Evolutionary conservation across 192 early-diverging fungal genomes (phyloP), one percentile per base, ranked within the genome.

Genomic region (Funneliformis mosseae): DNA sequence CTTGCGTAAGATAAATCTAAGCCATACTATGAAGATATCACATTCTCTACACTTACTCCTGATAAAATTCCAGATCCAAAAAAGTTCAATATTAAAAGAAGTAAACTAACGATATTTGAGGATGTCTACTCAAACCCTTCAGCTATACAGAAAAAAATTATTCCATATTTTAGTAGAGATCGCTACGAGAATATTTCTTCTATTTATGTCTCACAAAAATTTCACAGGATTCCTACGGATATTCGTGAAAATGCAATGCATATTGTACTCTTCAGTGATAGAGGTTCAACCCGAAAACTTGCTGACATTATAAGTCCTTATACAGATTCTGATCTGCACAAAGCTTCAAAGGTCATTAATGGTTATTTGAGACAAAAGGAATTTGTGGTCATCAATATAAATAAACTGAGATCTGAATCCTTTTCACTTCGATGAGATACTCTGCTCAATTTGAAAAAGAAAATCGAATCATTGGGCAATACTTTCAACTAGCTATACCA

Each of bases 141-240:
- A 76, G 55, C 33, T 76, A 76, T 60, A 76, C 74, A 76, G 74
- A 76, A 76, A 50, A 74, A 74, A 74, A 74, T 74, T 74, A 74
- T 74, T 74, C 46, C 73, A 74, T 74, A 46, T 59, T 76, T 76
- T 42, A 76, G 38, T 38, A 14, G 74, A 60, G 74, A 59, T 59
- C 28, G 74, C 10, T 59, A 76, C 39, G 59, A 76, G 50, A 76
- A 76, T 76, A 76, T 76, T 33, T 76, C 74, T 23, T 76, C 74
- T 61, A 76, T 76, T 60, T 76, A 76, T 62, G 16, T 33, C 14
- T 50, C 74, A 28, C 74, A 76, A 23, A 74, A 74, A 74, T 74
- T 74, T 21, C 46, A 74, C 73, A 74, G 45, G 21, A 74, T 74
- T 21, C 73, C 74, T n/a, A 76, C 59, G 61, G 74, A 76, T 76